Base-by-base conservation (phyloP, 441 rosid species). In the Croton laevigatus region DNA sequence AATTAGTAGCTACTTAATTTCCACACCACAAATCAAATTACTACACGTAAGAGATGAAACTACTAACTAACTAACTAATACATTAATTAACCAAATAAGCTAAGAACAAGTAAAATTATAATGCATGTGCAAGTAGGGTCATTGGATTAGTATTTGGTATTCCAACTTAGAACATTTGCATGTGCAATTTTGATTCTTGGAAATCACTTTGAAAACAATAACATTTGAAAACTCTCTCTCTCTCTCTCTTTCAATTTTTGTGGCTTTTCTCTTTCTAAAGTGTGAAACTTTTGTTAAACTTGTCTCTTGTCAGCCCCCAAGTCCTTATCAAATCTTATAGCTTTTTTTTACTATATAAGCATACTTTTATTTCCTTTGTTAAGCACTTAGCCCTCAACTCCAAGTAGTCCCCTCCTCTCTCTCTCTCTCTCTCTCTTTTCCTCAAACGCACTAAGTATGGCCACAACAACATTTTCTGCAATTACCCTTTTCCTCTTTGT, bases 51-150 rank as follows among this genome's bases (percentile, higher is more conserved):
- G 16, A 9, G 36, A 23, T 4, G 12, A 14, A 46, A 55, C 2
- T 3, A 27, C 32, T 27, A 27, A 27, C 32, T 27, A 27, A 27
- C 32, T 27, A 27, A 27, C 32, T 27, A 27, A 27, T 27, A 27
- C 32, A 27, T 27, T 19, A 0, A n/a, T n/a, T 1, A 36, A 62
- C 10, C 1, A 27, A 45, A 37, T n/a, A 51, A 5, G 19, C 42
- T 34, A 34, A 14, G 42, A 59, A 59, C 40, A 23, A 27, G 45
- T 62, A 59, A 49, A 65, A 70, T 38, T 61, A 27, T 45, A 65
- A 74, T 73, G 84, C 89, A 87, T 85, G 90, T 86, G 91, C 75
- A 63, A 62, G 82, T 78, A 81, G 79, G 90, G 79, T 74, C 84
- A 42, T 36, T 59, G 71, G 64, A 60, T 52, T 59, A 71, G 69